Percentiles rank a stretch among this genome's conserved stretches.
Conservation (phyloP, 768 basidiomycete species). For the Termitomyces sp. region DNA sequence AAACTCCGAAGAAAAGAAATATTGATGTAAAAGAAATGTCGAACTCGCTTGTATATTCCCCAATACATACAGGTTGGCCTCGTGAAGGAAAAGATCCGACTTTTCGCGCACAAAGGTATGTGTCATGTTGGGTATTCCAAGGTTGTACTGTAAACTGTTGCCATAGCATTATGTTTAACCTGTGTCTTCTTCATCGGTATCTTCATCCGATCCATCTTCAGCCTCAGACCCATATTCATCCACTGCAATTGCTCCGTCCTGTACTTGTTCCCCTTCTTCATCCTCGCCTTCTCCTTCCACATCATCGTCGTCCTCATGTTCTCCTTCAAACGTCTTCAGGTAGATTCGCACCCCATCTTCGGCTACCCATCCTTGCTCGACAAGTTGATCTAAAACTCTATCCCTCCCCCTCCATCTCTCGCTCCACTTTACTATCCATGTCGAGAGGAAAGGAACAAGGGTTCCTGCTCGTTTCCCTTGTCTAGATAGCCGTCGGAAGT, state of each 20-base stretch:
- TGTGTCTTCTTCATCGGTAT: slow-evolving; percentile 3
- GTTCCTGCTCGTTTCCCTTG: not conserved
- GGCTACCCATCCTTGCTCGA: slow-evolving; percentile 27
- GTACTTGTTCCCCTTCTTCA: slow-evolving; percentile 18
- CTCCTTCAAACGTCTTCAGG: slow-evolving; percentile 25
- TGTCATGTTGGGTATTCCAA: not conserved
- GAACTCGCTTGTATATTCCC: not conserved
- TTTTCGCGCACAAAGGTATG: not conserved
- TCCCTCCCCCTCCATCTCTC: slow-evolving; percentile 28
- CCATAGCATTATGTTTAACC: not conserved
- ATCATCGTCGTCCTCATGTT: slow-evolving; percentile 20
- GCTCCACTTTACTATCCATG: slow-evolving; percentile 29
- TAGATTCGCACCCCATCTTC: slow-evolving; percentile 17
- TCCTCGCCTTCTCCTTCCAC: slow-evolving; percentile 9
- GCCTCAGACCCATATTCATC: slow-evolving; percentile 8
- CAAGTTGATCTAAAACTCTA: slow-evolving; percentile 29
- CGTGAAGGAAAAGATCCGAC: not conserved
- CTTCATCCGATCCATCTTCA: slow-evolving; percentile 12
- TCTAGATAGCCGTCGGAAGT: not conserved
- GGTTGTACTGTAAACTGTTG: not conserved
- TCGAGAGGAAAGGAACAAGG: slow-evolving; percentile 3
- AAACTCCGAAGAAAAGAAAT: not conserved
- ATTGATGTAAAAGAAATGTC: not conserved
- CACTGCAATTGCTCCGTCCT: slow-evolving; percentile 11
- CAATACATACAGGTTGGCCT: not conserved